Conservation (phyloP, 352 stramenopile species). For the Stramenopiles sp. region DNA sequence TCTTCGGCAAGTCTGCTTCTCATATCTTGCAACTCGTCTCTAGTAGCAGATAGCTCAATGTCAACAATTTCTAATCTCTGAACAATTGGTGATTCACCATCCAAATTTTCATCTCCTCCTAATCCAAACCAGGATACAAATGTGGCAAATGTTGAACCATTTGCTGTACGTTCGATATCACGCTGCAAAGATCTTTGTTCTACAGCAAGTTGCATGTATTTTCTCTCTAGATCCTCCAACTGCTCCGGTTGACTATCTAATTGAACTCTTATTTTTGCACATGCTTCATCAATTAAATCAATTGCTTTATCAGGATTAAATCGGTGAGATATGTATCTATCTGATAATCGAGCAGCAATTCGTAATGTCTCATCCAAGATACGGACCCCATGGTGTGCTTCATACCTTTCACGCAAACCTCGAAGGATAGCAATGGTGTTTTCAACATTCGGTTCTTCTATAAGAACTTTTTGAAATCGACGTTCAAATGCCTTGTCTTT, state of each 20-base stretch:
- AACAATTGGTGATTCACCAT: too few species aligned
- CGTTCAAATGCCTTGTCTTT: slow-evolving; percentile 88
- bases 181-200: neutral
- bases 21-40: neutral
- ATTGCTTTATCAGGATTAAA: slow-evolving; percentile 72
- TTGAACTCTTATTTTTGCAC: slow-evolving; percentile 45
- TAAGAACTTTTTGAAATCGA: slow-evolving; percentile 77
- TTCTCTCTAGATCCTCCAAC: slow-evolving; percentile 70
- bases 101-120: too few species aligned
- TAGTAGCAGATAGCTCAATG: neutral
- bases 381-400: slow-evolving; percentile 72
- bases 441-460: slow-evolving; percentile 61
- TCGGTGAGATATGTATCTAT: slow-evolving; percentile 55
- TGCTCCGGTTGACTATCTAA: slow-evolving; percentile 68
- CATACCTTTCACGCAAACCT: slow-evolving; percentile 73
- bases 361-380: slow-evolving; percentile 68
- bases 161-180: neutral
- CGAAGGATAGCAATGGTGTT: slow-evolving; percentile 79
- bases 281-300: slow-evolving; percentile 71
- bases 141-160: too few species aligned
- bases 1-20: slow-evolving; percentile 3
- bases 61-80: neutral
- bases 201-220: slow-evolving; percentile 70
- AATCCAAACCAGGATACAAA: too few species aligned
- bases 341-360: slow-evolving; percentile 54